Evolutionary conservation across 1,284 basidiomycete species (phyloP), one percentile per base, ranked within the genome.

Genomic region (Boletus smithii): DNA sequence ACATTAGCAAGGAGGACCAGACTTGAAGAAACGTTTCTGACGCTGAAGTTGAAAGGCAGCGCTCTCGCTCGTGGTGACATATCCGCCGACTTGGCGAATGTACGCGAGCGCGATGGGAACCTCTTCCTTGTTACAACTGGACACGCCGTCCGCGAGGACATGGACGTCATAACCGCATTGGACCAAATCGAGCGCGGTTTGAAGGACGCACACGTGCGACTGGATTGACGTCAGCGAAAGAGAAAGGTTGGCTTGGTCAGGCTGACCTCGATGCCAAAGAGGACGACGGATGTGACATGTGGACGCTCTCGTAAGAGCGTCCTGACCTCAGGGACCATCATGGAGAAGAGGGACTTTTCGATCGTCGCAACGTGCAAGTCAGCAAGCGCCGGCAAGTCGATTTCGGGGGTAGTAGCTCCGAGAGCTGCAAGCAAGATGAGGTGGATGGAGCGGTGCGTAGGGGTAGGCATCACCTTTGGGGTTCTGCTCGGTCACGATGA

Each of bases 151-250:
- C 14, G 88, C 87, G 32, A 94, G 71, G 35, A 95, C 77, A 60
- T 81, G 74, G 7, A 86, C 84, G 51, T 77, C 77, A 59, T 74
- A 81, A 10, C 71, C 77, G 39, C 55, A 67, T 16, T 71, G 66
- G 18, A 86, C 67, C 18, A 92, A 73, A 48, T 87, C 82, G 8
- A 92, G 71, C 0, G 85, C 75, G 1, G 89, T 88, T 69, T 95
- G 91, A 4, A 91, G 75, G 8, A 97, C 82, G 61, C 94, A 97
- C 49, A 97, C 83, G 59, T 97, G 94, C 3, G 87, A 79, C 87
- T 90, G 61, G n/a, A 42, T 17, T 33, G 46, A 45, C 34, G 40
- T 53, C 32, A 54, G 50, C 31, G 41, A n/a, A 29, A 41, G 37
- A 42, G 18, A 13, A 30, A 1, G 20, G 23, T 7, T 3, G 13